A percentile compares a stretch with the other conserved stretches of the same genome.
Evolutionary conservation across 2,329 filamentous ascomycete genomes (phyloP).

Genomic region (Fusarium subtropicale): DNA sequence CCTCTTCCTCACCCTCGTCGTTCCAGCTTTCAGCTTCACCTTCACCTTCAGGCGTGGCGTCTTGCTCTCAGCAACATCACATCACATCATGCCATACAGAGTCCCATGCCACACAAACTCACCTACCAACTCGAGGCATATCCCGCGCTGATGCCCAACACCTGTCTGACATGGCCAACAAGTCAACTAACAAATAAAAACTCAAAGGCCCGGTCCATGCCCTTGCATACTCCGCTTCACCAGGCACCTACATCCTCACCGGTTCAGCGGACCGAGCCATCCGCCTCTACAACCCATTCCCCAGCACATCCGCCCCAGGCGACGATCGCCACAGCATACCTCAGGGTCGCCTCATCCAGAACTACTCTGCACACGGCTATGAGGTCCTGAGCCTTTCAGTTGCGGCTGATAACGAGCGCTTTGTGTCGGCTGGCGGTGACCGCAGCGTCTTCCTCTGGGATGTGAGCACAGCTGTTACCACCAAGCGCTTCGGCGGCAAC

Average conservation of each 20-base stretch:
- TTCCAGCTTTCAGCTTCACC: conserved; percentile 13
- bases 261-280: conserved; percentile 87
- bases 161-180: conserved; percentile 5
- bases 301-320: conserved; percentile 56
- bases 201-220: conserved; percentile 75
- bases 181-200: conserved; percentile 13
- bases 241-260: conserved; percentile 83
- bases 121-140: conserved; percentile 15
- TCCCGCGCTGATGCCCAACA: conserved; percentile 31
- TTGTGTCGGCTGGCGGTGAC: conserved; percentile 90
- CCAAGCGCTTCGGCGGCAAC: conserved; percentile 76
- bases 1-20: background rate
- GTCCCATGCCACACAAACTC: conserved; percentile 3
- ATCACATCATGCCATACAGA: background rate
- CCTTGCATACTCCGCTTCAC: conserved; percentile 76
- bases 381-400: conserved; percentile 87
- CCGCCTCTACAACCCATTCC: conserved; percentile 84
- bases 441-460: conserved; percentile 95
- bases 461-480: conserved; percentile 81
- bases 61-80: background rate
- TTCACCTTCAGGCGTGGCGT: conserved; percentile 34
- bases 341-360: conserved; percentile 79
- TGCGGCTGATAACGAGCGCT: conserved; percentile 80
- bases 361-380: conserved; percentile 91
- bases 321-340: conserved; percentile 51